Evolutionary conservation across 1,284 basidiomycete species (phyloP).

Genomic region (Tausonia pullulans): DNA sequence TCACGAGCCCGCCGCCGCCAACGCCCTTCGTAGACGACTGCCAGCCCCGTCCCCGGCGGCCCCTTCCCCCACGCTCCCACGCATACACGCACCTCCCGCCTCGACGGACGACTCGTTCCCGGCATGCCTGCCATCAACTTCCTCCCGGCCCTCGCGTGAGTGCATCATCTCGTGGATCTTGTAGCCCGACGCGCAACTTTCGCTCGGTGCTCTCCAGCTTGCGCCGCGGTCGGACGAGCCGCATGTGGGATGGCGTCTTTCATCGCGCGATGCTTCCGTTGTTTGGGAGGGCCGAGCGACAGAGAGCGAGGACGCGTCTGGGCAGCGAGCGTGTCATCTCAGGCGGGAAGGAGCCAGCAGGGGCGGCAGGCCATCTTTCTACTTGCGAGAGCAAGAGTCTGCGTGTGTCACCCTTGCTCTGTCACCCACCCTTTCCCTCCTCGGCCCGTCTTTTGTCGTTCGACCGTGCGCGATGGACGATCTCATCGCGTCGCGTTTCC

Average conservation of each 20-base stretch:
- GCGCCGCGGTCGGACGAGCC: background rate
- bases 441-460: background rate
- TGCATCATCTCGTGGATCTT: background rate
- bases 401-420: background rate
- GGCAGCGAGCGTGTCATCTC: background rate
- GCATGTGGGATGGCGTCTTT: background rate
- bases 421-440: background rate
- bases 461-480: no score
- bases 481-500: background rate
- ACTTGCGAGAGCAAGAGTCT: no score
- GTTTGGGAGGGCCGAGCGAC: no score
- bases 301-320: background rate
- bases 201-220: background rate
- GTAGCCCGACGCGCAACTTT: background rate
- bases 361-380: no score
- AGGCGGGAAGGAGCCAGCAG: background rate
- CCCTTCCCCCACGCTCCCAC: no score
- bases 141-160: constrained; percentile 15
- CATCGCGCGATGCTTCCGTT: no score
- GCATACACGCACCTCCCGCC: no score
- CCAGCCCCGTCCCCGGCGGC: no score
- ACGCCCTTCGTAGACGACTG: no score
- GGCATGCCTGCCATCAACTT: constrained; percentile 7
- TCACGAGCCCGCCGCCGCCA: no score
- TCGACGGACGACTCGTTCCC: no score